These are phyloP conservation scores for Ambrosiella xylebori DNA, from an alignment of 2,329 filamentous ascomycete species.

Conservation along the genomic window DNA sequence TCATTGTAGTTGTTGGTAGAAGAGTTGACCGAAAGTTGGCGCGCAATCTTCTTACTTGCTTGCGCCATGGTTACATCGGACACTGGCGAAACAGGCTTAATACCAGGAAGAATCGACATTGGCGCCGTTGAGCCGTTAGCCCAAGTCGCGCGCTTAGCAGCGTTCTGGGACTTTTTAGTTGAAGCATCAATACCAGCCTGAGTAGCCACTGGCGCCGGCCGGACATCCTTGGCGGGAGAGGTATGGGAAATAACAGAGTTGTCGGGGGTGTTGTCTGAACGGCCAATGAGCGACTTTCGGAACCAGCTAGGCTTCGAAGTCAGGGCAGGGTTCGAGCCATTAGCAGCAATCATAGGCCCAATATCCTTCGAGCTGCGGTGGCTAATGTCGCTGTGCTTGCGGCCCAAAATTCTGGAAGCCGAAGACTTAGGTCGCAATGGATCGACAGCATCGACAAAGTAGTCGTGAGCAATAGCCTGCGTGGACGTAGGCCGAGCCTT, in stretches of 20 bases:
- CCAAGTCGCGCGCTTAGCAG: conserved; percentile 82
- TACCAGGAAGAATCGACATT: conserved; percentile 90
- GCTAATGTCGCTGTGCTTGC: conserved; percentile 75
- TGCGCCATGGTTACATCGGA: conserved; percentile 85
- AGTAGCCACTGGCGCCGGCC: conserved; percentile 26
- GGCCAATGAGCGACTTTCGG: conserved; percentile 77
- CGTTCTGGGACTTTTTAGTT: conserved; percentile 21
- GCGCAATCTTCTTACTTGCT: conserved; percentile 80
- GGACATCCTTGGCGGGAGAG: conserved; percentile 28
- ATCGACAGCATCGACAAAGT: conserved; percentile 82
- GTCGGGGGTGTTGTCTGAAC: conserved; percentile 38
- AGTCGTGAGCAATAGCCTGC: conserved; percentile 89
- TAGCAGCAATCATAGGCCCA: conserved; percentile 12
- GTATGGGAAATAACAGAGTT: conserved; percentile 3
- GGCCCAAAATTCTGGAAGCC: conserved; percentile 63
- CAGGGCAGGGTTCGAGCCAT: conserved; percentile 24
- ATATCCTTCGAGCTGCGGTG: conserved; percentile 47
- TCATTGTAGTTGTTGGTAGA: conserved; percentile 91
- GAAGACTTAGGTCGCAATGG: conserved; percentile 84
- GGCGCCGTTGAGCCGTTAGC: conserved; percentile 69
- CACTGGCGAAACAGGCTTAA: conserved; percentile 88
- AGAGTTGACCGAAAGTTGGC: conserved; percentile 82
- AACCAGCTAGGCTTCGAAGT: conserved; percentile 88
- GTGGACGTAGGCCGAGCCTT: conserved; percentile 78
- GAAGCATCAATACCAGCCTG: conserved; percentile 24